phyloP scores from a whole-genome alignment of 2,329 filamentous ascomycete genomes.

The Aureobasidium zeae region DNA sequence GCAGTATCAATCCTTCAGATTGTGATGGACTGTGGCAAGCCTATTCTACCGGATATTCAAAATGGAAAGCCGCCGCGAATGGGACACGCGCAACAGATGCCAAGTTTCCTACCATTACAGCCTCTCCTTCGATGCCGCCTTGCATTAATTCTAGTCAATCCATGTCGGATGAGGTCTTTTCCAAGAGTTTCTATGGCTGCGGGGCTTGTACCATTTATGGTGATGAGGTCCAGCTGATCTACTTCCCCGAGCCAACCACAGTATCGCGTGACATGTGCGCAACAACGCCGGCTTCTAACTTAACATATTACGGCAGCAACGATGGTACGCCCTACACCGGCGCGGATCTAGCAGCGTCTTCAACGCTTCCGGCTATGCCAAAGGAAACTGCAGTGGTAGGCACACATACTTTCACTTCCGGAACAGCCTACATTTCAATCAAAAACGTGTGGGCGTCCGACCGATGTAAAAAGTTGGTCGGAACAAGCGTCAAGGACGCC shows the following conservation, averaged over 20 bases:
- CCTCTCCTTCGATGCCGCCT: slow-evolving; percentile 21
- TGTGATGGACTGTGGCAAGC: slow-evolving; percentile 24
- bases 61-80: slow-evolving; percentile 13
- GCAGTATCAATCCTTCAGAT: slow-evolving; percentile 22
- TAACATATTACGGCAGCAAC: slow-evolving; percentile 21
- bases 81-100: slow-evolving; percentile 1
- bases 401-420: slow-evolving; percentile 24
- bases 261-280: slow-evolving; percentile 25
- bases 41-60: slow-evolving; percentile 21
- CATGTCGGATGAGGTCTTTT: slow-evolving; percentile 12
- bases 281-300: slow-evolving; percentile 21
- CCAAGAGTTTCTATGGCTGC: slow-evolving; percentile 22
- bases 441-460: slow-evolving; percentile 23
- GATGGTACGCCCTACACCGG: slow-evolving; percentile 22
- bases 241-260: slow-evolving; percentile 23
- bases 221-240: slow-evolving; percentile 25
- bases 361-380: background rate
- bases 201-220: slow-evolving; percentile 27
- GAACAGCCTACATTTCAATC: slow-evolving; percentile 26
- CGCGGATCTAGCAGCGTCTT: slow-evolving; percentile 20
- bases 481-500: slow-evolving; percentile 20
- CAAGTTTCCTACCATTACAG: slow-evolving; percentile 16
- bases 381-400: slow-evolving; percentile 19
- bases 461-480: slow-evolving; percentile 21
- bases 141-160: slow-evolving; percentile 21